Base-by-base conservation (phyloP, 495 filamentous ascomycete genomes). In the Lepidopterella palustris region DNA sequence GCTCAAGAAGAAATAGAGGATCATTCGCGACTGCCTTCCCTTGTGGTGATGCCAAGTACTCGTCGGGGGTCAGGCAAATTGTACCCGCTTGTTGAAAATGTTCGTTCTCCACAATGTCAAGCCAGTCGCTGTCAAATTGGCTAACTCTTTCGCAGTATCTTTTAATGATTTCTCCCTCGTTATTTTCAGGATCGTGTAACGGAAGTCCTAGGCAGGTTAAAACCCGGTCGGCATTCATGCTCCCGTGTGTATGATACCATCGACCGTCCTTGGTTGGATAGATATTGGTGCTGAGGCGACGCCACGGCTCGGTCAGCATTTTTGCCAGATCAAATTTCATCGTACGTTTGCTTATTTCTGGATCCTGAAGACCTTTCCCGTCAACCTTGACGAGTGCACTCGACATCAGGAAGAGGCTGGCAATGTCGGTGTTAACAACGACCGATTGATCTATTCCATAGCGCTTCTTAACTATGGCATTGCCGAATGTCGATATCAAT, bases 191-290 rank as follows among this genome's bases (percentile, higher is more conserved):
- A 13, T 24, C 25, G 47, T 51, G 20, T 13, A 24, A 23, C 2
- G 47, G 47, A 27, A 51, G 47, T 23, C 25, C 47, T 13, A 51
- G 20, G 13, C 13, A n/a, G 3, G 20, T 27, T 1, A 51, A 10
- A 23, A 27, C 25, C 13, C 15, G 13, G 47, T 51, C 47, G 13
- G 47, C 20, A 11, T 51, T 51, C 47, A 51, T 23, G 4, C 20
- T 24, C 15, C 25, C 25, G 47, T 51, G 47, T 3, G 47, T 51
- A 11, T 51, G 47, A 23, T 51, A 51, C 1, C 1, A 51, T 15
- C 47, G 47, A 23, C 47, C 47, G 25, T 51, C 47, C 47, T 51
- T 51, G 47, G 20, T 24, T 51, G 20, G 20, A 27, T 51, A 51
- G 47, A 51, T 51, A 23, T 51, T 51, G 13, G 47, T 51, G 39